Percentiles rank a stretch among this genome's conserved stretches.
Evolutionary conservation across 2,329 filamentous ascomycete genomes (phyloP).

Genomic region (Pseudocercospora fuligena): DNA sequence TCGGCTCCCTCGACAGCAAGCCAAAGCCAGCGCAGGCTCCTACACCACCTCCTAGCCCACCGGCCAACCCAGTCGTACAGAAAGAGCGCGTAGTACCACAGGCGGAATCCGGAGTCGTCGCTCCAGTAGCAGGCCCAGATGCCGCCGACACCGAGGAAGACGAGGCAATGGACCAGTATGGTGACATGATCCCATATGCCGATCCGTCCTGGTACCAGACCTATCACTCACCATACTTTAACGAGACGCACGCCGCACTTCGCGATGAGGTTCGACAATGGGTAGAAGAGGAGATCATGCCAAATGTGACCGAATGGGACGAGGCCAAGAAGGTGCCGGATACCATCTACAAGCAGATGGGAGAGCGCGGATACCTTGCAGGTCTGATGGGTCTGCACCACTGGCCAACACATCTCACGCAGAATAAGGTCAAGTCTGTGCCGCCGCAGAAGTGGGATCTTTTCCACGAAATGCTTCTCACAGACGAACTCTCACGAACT

Average conservation of each 20-base stretch:
- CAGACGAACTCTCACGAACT: slow-evolving; percentile 87
- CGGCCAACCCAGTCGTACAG: slow-evolving; percentile 41
- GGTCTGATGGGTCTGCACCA: slow-evolving; percentile 79
- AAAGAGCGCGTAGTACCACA: slow-evolving; percentile 61
- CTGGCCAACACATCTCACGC: slow-evolving; percentile 76
- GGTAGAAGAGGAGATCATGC: slow-evolving; percentile 88
- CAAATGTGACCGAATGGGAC: slow-evolving; percentile 93
- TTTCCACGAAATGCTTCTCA: slow-evolving; percentile 96
- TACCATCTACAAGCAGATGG: slow-evolving; percentile 93
- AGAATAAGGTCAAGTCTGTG: slow-evolving; percentile 76
- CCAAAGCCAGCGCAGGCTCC: slow-evolving; percentile 57
- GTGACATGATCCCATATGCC: slow-evolving; percentile 84
- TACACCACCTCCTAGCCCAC: slow-evolving; percentile 56
- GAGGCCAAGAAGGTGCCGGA: slow-evolving; percentile 89
- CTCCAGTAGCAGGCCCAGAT: slow-evolving; percentile 45
- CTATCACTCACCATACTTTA: slow-evolving; percentile 96
- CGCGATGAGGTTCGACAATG: slow-evolving; percentile 90
- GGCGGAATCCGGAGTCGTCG: slow-evolving; percentile 61
- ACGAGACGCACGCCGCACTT: slow-evolving; percentile 88
- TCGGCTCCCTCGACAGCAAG: slow-evolving; percentile 89
- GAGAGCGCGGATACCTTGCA: slow-evolving; percentile 88
- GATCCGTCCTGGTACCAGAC: slow-evolving; percentile 76
- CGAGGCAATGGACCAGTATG: slow-evolving; percentile 82
- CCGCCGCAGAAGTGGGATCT: slow-evolving; percentile 91
- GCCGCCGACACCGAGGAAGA: slow-evolving; percentile 55